Base-by-base conservation (phyloP, 2,329 filamentous ascomycete genomes). In the Alternaria tenuissima region DNA sequence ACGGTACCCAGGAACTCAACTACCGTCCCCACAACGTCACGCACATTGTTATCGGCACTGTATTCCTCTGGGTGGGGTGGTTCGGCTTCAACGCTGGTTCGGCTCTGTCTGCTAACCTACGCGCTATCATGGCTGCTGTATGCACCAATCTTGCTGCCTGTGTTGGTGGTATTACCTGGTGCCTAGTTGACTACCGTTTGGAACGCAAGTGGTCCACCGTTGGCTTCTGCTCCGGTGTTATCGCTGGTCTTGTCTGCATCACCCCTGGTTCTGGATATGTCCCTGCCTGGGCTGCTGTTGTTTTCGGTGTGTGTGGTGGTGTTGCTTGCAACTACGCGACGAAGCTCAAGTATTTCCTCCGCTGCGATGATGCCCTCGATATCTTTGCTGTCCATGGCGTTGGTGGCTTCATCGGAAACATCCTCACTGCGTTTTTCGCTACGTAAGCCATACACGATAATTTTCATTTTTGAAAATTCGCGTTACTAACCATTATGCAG, bases 41-140 rank as follows among this genome's bases (percentile, higher is more conserved):
- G 4, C 92, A 96, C 77, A 93, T 97, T 68, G 92, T 96, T 53
- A 91, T 96, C 57, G 93, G 93, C 30, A 96, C 93, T 3, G 92
- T 96, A 47, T 96, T 97, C 81, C 88, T 97, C 16, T 97, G 93
- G 93, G 91, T 96, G 16, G 93, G 93, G 55, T 97, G 93, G 93
- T 96, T 96, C 73, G 93, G 93, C 48, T 97, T 97, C 87, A 97
- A 96, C 72, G 92, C 91, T 51, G 93, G 93, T 65, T 93, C 90
- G 16, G 93, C 92, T 14, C 83, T 95, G 56, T 85, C 89, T 49
- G 92, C 92, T 52, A 96, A 95, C 78, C 79, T 96, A 74, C 89
- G 93, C 49, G 92, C 92, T 44, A 86, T 96, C 70, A 93, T 96
- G 89, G 93, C 93, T 44, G 91, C 91, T 11, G 85, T 94, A 1